Base-by-base conservation (phyloP, 345 rosid species). In the Trapa incisa region DNA sequence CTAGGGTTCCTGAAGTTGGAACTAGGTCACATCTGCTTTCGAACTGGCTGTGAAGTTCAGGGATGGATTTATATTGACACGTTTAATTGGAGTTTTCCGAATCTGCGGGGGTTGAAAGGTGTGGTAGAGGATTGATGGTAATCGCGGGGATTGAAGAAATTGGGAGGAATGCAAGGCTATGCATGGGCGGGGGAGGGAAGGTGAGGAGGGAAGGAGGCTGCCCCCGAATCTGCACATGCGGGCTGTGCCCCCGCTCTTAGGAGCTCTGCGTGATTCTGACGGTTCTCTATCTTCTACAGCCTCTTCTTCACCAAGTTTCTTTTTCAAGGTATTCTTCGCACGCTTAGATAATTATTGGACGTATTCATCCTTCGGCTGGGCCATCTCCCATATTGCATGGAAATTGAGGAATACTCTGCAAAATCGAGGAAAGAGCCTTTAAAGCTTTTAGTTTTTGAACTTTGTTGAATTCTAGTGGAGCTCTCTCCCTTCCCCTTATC, bases 101-200 rank as follows among this genome's bases (percentile, higher is more conserved):
- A 66, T 65, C 39, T 37, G 52, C 62, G 17, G 47, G 47, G 47
- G 47, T 70, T 61, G 48, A n/a, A 47, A 12, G 64, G 38, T 32
- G 37, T 36, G 43, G 71, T 47, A 50, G 47, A 54, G 70, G 71
- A 67, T 47, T 82, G 73, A 82, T 84, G 82, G 83, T 83, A 70
- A 79, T 78, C 77, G 71, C 74, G 65, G 48, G 42, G 62, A 45
- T 47, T 57, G 74, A 63, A 65, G 70, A 54, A 65, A 52, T 33
- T 39, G 85, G 85, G 12, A 68, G 79, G 79, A 76, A 84, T 84
- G 91, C 84, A 63, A 84, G 88, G 78, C 70, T 79, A 70, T 73
- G 76, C 76, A 70, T 70, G 70, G 74, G 72, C 41, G 72, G 69
- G 75, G 45, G 58, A 72, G 74, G 64, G 84, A 73, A 77, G 80